Evolutionary conservation across 23 red algal species (phyloP).

Genomic region (Gracilaria domingensis): DNA sequence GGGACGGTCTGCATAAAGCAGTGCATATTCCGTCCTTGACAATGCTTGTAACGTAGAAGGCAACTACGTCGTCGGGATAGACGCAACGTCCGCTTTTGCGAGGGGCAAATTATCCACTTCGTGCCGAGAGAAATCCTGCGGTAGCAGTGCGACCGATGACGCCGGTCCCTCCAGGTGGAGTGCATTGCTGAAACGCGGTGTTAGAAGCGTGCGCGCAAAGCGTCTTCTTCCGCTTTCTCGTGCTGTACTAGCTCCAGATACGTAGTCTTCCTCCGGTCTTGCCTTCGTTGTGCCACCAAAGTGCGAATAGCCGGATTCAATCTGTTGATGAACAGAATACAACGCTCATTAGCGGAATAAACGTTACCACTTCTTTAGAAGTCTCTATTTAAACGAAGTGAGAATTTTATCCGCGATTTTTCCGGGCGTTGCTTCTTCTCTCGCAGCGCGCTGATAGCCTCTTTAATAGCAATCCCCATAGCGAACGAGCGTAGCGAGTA

Average conservation of each 20-base stretch:
- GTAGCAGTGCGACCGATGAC: too few relatives aligned
- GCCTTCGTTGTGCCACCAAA: not conserved
- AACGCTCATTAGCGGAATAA: not conserved
- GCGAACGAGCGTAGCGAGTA: not conserved
- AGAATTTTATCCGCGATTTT: not conserved
- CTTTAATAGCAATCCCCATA: not conserved
- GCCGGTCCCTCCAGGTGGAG: too few relatives aligned
- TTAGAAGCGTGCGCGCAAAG: too few relatives aligned
- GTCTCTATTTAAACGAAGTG: not conserved
- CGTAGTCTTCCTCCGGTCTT: not conserved
- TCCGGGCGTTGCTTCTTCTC: not conserved
- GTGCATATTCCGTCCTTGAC: too few relatives aligned
- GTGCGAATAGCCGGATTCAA: constrained; percentile 18
- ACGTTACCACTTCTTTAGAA: not conserved
- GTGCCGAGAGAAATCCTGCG: too few relatives aligned
- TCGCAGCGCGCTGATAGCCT: not conserved
- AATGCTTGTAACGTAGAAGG: too few relatives aligned
- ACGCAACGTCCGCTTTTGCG: too few relatives aligned
- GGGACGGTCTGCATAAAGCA: too few relatives aligned
- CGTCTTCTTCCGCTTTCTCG: too few relatives aligned
- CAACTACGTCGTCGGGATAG: too few relatives aligned
- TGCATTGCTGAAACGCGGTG: too few relatives aligned
- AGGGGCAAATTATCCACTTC: too few relatives aligned
- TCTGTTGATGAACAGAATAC: not conserved
- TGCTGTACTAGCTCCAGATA: not conserved